Evolutionary conservation across 2,329 filamentous ascomycete species (phyloP), one percentile per base, ranked within the genome.

Genomic region (Aulographum hederae): DNA sequence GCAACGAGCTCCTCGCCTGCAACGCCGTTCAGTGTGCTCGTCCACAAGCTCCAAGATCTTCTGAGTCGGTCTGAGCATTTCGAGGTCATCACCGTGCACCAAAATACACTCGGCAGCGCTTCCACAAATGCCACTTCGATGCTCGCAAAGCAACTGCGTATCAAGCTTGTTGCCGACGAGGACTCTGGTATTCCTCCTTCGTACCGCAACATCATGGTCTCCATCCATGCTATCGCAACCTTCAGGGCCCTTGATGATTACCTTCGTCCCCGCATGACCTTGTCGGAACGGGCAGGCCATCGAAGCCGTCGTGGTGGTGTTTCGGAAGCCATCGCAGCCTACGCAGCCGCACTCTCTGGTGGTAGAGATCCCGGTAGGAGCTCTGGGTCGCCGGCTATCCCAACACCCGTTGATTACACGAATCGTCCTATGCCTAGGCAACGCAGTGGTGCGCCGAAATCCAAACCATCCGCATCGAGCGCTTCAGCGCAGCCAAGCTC

Each of bases 221-320:
- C 84, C 0, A 98, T 98, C 35, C 89, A 98, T 51, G 89, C 89
- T 12, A 95, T 98, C 46, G 86, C 89, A 2, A 95, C 85, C 0
- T 95, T 98, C 61, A 95, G 94, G 52, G 80, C 86, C 1, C 60
- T 98, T 16, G 89, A 95, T 47, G 89, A 98, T 49, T 98, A 95
- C 51, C 64, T 98, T 27, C 75, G 89, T 23, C 89, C 89, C 5
- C 71, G 86, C 37, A 92, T 98, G 36, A 82, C 66, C 44, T 52
- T 89, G 11, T 73, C 78, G 3, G 84, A 93, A 39, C 71, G 80
- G 14, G 70, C 78, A 10, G 66, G 74, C 27, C 61, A 60, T 6
- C 62, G 67, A 18, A 67, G 76, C 38, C 57, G 56, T 39, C 59
- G 57, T 48, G 76, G 60, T 32, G 70, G 74, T 1, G 57, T 84